These are phyloP conservation scores for Paraleonurus japonicus DNA, from an alignment of 257 asterid species.

Conservation along the genomic window DNA sequence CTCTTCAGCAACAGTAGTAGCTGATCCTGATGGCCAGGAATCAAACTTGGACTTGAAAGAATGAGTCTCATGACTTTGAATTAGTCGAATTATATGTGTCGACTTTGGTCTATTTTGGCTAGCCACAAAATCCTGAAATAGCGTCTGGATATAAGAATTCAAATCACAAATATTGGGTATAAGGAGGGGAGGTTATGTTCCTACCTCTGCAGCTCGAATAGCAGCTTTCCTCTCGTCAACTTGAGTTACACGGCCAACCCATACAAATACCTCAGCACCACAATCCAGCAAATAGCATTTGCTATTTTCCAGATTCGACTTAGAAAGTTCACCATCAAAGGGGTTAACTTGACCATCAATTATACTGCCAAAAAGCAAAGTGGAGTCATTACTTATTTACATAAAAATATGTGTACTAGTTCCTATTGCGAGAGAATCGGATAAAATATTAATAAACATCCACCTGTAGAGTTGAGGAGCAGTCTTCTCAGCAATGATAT, in stretches of 20 bases:
- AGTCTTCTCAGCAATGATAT: constrained; percentile 70
- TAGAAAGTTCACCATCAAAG: constrained; percentile 79
- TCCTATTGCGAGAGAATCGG: not conserved
- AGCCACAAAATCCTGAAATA: constrained; percentile 67
- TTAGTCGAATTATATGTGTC: constrained; percentile 67
- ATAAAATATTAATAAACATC: not conserved
- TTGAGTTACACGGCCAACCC: constrained; percentile 98
- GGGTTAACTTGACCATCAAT: constrained; percentile 57
- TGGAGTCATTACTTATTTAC: not conserved
- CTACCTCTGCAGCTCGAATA: constrained; percentile 84
- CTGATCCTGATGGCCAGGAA: constrained; percentile 89
- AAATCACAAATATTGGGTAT: not conserved
- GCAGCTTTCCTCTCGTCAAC: constrained; percentile 93
- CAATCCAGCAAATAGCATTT: constrained; percentile 89
- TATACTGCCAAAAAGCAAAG: constrained; percentile 51
- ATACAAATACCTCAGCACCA: constrained; percentile 87
- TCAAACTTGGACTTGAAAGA: constrained; percentile 87
- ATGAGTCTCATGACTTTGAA: constrained; percentile 93
- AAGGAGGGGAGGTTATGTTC: constrained; percentile 21
- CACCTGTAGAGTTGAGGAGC: constrained; percentile 79
- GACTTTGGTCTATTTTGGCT: constrained; percentile 90
- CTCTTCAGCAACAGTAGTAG: constrained; percentile 78
- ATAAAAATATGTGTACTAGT: not conserved
- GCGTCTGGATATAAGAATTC: constrained; percentile 29
- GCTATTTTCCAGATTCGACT: constrained; percentile 77